Conservation (phyloP, 2,329 filamentous ascomycete species). For the Phaeophleospora eucalypticola region DNA sequence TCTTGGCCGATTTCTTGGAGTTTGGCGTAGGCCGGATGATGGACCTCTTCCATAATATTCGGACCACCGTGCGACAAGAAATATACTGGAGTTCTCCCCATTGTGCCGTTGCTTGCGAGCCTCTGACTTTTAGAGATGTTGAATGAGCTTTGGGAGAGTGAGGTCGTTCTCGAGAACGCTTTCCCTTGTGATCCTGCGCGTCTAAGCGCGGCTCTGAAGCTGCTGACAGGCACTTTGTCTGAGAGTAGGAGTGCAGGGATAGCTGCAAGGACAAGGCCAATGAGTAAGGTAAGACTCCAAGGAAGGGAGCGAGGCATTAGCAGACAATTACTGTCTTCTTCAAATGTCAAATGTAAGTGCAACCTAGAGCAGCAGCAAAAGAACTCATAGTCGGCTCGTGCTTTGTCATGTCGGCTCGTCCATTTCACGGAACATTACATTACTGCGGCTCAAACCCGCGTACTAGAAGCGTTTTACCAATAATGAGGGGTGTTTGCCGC, state of each 20-base stretch:
- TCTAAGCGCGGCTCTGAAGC: background rate
- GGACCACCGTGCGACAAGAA: conserved; percentile 43
- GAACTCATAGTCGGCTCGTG: background rate
- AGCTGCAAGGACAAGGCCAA: conserved; percentile 14
- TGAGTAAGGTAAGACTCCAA: conserved; percentile 17
- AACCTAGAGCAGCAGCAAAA: no score
- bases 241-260: conserved; percentile 8
- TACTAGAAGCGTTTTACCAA: no score
- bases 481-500: no score
- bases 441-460: no score
- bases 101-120: conserved; percentile 6
- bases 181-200: background rate
- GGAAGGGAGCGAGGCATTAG: conserved; percentile 10
- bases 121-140: background rate
- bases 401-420: background rate
- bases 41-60: conserved; percentile 60
- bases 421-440: background rate
- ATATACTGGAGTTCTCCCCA: conserved; percentile 46
- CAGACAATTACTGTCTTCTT: background rate
- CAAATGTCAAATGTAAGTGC: no score
- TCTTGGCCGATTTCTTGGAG: conserved; percentile 64
- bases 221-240: background rate
- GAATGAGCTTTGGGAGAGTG: background rate
- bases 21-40: conserved; percentile 63
- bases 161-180: conserved; percentile 1